phyloP scores from a whole-genome alignment of 495 filamentous ascomycete genomes.

The Penicillium salamii region DNA sequence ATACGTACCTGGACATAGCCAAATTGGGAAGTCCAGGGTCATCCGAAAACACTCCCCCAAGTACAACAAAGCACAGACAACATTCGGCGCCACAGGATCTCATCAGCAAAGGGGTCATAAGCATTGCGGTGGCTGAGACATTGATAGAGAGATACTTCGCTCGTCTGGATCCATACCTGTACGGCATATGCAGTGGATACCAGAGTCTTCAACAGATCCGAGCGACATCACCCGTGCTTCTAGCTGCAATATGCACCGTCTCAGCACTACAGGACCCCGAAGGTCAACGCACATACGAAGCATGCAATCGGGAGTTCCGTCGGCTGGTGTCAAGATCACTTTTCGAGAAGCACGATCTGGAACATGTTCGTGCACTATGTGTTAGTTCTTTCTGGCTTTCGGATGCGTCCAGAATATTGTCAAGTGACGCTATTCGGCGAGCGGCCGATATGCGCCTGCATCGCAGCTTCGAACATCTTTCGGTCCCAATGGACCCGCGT shows the following conservation, averaged over 20 bases:
- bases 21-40: conserved; percentile 25
- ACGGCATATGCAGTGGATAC: conserved; percentile 37
- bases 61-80: conserved; percentile 19
- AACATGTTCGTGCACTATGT: conserved; percentile 41
- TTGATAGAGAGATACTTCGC: conserved; percentile 38
- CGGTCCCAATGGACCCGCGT: conserved; percentile 10
- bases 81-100: conserved; percentile 30
- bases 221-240: conserved; percentile 29
- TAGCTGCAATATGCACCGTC: conserved; percentile 42
- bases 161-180: conserved; percentile 42
- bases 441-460: conserved; percentile 42
- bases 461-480: conserved; percentile 24
- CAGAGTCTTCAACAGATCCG: conserved; percentile 29
- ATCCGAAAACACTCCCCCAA: conserved; percentile 21
- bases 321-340: conserved; percentile 34
- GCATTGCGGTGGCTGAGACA: conserved; percentile 28
- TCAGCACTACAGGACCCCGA: conserved; percentile 39
- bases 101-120: conserved; percentile 36
- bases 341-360: conserved; percentile 39
- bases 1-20: conserved; percentile 30
- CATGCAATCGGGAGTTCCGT: conserved; percentile 42
- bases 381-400: conserved; percentile 46
- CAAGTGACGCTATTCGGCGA: conserved; percentile 42
- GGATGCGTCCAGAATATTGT: conserved; percentile 40
- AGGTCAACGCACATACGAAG: conserved; percentile 33